Conservation (phyloP, 371 early-diverging fungal genomes). For the Umbelopsis sp. region DNA sequence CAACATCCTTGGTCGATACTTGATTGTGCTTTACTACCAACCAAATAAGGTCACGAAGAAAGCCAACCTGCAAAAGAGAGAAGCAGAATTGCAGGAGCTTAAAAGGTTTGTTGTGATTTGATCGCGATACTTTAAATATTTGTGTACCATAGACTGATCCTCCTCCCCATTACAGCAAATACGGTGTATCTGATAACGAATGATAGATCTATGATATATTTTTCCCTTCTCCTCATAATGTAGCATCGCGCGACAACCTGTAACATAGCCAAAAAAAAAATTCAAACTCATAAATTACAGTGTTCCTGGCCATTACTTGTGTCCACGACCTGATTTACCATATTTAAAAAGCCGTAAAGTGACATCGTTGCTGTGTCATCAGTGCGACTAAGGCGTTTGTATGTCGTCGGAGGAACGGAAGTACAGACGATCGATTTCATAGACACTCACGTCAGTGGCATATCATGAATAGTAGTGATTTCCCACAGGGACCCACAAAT, state of each 20-base stretch:
- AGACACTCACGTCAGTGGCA: no score
- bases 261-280: not conserved
- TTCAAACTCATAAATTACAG: not conserved
- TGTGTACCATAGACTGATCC: not conserved
- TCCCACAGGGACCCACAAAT: no score
- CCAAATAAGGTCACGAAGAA: conserved; percentile 81
- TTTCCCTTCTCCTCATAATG: not conserved
- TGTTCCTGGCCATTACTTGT: no score
- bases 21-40: conserved; percentile 94
- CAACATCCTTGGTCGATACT: conserved; percentile 93
- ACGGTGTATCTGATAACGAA: conserved; percentile 40
- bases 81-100: conserved; percentile 83
- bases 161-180: conserved; percentile 26
- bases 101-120: conserved; percentile 59
- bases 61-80: conserved; percentile 83
- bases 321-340: no score
- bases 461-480: no score
- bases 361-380: no score
- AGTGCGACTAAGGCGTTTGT: no score
- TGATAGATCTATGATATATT: not conserved
- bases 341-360: no score
- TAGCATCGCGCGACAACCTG: conserved; percentile 1
- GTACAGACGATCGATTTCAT: no score
- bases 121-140: not conserved
- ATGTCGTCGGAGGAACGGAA: no score